phyloP scores from a whole-genome alignment of 495 filamentous ascomycete species.

The Penicillium coffeae region DNA sequence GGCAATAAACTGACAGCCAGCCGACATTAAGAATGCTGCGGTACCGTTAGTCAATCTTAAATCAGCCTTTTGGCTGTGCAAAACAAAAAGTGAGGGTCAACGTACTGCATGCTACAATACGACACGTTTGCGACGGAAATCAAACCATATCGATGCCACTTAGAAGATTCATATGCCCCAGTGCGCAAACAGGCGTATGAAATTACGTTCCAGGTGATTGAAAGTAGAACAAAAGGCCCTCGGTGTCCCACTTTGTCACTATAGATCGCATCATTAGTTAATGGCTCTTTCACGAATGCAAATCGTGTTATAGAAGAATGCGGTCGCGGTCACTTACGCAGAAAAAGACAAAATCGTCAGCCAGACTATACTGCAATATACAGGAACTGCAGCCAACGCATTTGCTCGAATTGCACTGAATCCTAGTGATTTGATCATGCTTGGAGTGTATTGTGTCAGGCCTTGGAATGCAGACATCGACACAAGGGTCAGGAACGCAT shows the following conservation, averaged over 20 bases:
- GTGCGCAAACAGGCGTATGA: conserved; percentile 32
- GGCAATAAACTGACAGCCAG: conserved; percentile 47
- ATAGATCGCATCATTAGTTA: too few species aligned
- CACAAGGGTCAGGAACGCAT: conserved; percentile 35
- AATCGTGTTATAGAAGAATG: not conserved
- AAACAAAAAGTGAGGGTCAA: conserved; percentile 3
- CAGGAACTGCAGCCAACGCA: conserved; percentile 48
- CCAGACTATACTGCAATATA: conserved; percentile 44
- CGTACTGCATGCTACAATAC: conserved; percentile 50
- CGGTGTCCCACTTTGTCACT: conserved; percentile 45
- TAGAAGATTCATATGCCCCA: conserved; percentile 11
- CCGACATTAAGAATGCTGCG: conserved; percentile 42
- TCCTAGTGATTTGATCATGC: conserved; percentile 40
- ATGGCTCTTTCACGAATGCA: too few species aligned
- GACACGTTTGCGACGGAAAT: conserved; percentile 47
- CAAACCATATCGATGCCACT: conserved; percentile 42
- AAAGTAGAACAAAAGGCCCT: conserved; percentile 37
- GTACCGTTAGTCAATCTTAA: conserved; percentile 6
- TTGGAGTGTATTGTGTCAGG: conserved; percentile 37
- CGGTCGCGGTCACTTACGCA: conserved; percentile 16
- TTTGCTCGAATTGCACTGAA: conserved; percentile 46
- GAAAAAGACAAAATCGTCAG: conserved; percentile 38
- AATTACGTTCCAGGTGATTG: conserved; percentile 45
- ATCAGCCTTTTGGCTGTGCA: too few species aligned
- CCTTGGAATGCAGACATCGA: conserved; percentile 46